Percentiles rank a stretch among this genome's conserved stretches.
Conservation (phyloP, 2,329 filamentous ascomycete genomes). For the Cordyceps farinosa region DNA sequence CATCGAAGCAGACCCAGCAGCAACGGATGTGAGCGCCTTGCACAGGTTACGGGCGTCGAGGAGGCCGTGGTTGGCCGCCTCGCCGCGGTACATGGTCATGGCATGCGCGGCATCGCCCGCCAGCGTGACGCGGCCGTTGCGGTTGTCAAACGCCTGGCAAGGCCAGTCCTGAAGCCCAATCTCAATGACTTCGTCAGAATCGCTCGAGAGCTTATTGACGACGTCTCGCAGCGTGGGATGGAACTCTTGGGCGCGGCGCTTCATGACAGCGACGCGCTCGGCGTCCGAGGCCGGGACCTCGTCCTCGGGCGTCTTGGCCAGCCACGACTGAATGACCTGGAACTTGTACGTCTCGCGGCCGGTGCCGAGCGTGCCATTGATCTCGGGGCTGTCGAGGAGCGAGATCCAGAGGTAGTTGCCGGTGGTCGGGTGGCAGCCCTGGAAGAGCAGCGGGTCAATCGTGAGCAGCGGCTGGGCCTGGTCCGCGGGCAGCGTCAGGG, state of each 20-base stretch:
- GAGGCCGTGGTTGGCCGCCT: constrained; percentile 39
- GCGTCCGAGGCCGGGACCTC: constrained; percentile 32
- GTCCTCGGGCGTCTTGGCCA: constrained; percentile 30
- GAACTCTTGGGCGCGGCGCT: constrained; percentile 31
- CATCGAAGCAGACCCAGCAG: constrained; percentile 17
- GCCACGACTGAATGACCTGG: constrained; percentile 47
- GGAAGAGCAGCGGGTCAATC: constrained; percentile 53
- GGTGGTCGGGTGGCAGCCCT: constrained; percentile 49
- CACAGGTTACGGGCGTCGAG: constrained; percentile 35
- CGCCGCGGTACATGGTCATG: constrained; percentile 54
- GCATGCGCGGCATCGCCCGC: constrained; percentile 54
- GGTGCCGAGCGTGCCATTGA: constrained; percentile 33
- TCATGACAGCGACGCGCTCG: constrained; percentile 39
- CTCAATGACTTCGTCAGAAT: constrained; percentile 35
- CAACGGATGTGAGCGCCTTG: constrained; percentile 23
- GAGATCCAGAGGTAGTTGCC: constrained; percentile 49
- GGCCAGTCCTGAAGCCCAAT: constrained; percentile 37
- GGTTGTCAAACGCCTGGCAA: constrained; percentile 39
- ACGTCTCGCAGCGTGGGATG: constrained; percentile 39
- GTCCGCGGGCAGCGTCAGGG: constrained; percentile 35
- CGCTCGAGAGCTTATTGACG: constrained; percentile 40
- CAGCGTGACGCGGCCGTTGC: constrained; percentile 42
- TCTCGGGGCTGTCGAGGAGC: constrained; percentile 40
- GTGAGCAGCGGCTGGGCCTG: constrained; percentile 38
- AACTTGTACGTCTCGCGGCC: constrained; percentile 35